These are phyloP conservation scores for Lactarius psammicola DNA, from an alignment of 768 basidiomycete genomes.

Conservation along the genomic window DNA sequence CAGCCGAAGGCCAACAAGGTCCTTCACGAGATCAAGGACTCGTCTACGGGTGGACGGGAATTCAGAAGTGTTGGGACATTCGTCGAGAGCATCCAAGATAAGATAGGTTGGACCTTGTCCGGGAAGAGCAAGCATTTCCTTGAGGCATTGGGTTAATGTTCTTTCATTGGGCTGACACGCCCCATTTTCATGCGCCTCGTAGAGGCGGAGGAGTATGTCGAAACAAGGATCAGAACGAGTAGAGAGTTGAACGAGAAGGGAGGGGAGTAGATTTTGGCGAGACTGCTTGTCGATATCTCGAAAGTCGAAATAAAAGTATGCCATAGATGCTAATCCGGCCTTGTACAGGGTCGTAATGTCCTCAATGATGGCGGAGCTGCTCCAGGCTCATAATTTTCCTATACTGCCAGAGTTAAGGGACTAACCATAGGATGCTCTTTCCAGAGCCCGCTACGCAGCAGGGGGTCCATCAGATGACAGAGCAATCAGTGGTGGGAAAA, in stretches of 20 bases:
- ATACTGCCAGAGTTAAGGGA: neutral
- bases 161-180: neutral
- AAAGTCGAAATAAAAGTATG: neutral
- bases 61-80: slow-evolving; percentile 41
- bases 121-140: neutral
- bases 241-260: neutral
- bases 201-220: neutral
- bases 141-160: neutral
- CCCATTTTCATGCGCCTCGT: neutral
- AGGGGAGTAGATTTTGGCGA: neutral
- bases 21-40: slow-evolving; percentile 2
- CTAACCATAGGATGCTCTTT: neutral
- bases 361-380: neutral
- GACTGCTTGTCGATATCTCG: neutral
- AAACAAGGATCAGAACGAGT: neutral
- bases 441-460: neutral
- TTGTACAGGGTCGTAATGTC: neutral
- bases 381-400: neutral
- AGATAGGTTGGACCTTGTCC: neutral
- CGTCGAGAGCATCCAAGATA: slow-evolving; percentile 1
- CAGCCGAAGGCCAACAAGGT: neutral
- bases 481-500: neutral
- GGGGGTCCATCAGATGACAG: neutral
- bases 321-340: neutral
- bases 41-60: slow-evolving; percentile 44